Base-by-base conservation (phyloP, 768 basidiomycete genomes). In the Mycena venus region DNA sequence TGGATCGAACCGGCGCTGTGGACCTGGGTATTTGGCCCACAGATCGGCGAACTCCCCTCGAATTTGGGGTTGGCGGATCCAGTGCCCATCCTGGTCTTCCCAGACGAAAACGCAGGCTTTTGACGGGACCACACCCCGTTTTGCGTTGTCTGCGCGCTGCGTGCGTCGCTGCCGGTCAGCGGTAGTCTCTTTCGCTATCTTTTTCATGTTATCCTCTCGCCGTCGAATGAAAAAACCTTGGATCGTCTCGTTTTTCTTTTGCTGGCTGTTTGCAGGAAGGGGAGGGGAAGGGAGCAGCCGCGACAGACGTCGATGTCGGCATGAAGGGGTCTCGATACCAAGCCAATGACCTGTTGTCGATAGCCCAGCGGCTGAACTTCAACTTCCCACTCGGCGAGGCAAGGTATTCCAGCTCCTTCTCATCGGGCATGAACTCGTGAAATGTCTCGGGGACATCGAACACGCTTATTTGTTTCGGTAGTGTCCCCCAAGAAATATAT, bases 401-500 rank as follows among this genome's bases (percentile, higher is more conserved):
- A 27, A 69, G 44, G 17, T 12, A 3, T 32, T 58, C 31, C n/a
- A 44, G 40, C 21, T 68, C 67, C 27, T n/a, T 6, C 0, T 21
- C 5, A 8, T 40, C 12, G 19, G 66, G 66, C 27, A 40, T 29
- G 10, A 56, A 4, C 0, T 32, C 27, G 6, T 47, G 3, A 6
- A 68, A 68, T 44, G 55, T 6, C 19, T 15, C 6, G 15, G 67
- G 44, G 23, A 69, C 68, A 21, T 61, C 44, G 11, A 27, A 0
- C 1, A 29, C 0, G 31, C 4, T n/a, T 1, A 49, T 34, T 23
- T 36, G 3, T 17, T 31, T 11, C 36, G 58, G 56, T 10, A 49
- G n/a, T 12, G 21, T n/a, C 44, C 67, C 67, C 67, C 65, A 67
- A 19, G 51, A 55, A 56, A 67, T 8, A 42, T 67, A 67, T 56